Conservation (phyloP, 306 rosid genomes). For the Nissolia schottii region DNA sequence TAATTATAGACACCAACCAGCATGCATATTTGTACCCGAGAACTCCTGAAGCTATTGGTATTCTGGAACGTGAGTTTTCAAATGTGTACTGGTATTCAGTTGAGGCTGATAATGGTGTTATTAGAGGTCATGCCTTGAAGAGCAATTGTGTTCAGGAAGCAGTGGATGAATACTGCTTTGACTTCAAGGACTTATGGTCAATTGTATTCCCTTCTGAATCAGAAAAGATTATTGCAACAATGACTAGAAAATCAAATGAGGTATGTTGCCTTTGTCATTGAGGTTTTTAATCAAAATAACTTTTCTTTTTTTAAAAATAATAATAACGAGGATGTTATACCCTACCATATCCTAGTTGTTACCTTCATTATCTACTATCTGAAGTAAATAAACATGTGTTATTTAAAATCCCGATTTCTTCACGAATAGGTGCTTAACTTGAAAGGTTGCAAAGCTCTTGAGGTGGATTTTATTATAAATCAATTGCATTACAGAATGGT, state of each 20-base stretch:
- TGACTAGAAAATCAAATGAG: conserved; percentile 74
- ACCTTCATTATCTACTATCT: not conserved
- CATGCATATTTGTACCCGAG: conserved; percentile 76
- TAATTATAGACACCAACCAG: conserved; percentile 57
- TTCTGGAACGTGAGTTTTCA: conserved; percentile 63
- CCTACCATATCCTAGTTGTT: not conserved
- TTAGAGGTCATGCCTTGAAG: conserved; percentile 85
- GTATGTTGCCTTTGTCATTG: conserved; percentile 29
- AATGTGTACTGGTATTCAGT: conserved; percentile 95
- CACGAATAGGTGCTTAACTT: not conserved
- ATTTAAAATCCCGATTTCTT: not conserved
- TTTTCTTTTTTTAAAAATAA: not conserved
- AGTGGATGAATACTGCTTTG: conserved; percentile 69
- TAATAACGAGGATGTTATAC: conserved; percentile 4
- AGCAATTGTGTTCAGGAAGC: conserved; percentile 48
- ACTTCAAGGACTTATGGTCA: conserved; percentile 79
- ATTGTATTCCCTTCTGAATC: conserved; percentile 86
- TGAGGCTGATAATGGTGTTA: conserved; percentile 62
- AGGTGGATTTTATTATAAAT: not conserved
- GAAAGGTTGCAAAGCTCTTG: not conserved
- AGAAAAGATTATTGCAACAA: conserved; percentile 81
- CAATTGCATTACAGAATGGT: not conserved
- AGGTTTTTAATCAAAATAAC: not conserved
- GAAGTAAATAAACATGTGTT: not conserved
- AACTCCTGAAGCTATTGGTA: conserved; percentile 73